Percentiles rank a stretch among this genome's conserved stretches.
These are phyloP conservation scores for Stagonosporopsis rhizophila DNA, from an alignment of 2,329 filamentous ascomycete species.

Conservation along the genomic window DNA sequence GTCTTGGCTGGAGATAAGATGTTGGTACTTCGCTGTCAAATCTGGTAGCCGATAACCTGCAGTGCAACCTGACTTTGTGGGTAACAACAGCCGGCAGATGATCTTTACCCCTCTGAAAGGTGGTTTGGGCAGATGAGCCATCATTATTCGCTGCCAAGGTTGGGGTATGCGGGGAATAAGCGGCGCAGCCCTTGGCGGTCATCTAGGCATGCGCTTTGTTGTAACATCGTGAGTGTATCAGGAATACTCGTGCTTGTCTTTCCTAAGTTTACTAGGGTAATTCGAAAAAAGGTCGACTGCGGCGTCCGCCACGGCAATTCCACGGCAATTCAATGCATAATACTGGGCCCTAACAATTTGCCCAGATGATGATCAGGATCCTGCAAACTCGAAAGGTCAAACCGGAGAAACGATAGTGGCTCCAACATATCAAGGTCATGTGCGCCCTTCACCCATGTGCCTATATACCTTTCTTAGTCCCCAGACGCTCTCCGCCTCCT, in stretches of 20 bases:
- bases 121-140: background rate
- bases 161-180: conserved; percentile 13
- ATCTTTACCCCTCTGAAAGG: background rate
- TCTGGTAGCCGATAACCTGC: background rate
- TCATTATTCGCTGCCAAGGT: conserved; percentile 7
- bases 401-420: no score
- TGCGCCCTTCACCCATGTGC: no score
- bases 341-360: no score
- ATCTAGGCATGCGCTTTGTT: conserved; percentile 10
- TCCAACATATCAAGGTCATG: no score
- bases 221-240: background rate
- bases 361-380: no score
- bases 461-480: no score
- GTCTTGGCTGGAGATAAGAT: background rate
- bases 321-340: no score
- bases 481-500: no score
- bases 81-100: background rate
- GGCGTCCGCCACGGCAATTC: background rate
- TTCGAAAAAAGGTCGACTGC: background rate
- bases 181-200: conserved; percentile 5
- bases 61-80: conserved; percentile 1
- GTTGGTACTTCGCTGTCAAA: background rate
- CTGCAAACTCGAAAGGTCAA: no score
- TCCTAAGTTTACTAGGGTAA: background rate
- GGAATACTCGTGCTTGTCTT: background rate